A percentile compares a stretch with the other conserved stretches of the same genome.
Conservation (phyloP, 805 yeast species). For the Candida maltosa region DNA sequence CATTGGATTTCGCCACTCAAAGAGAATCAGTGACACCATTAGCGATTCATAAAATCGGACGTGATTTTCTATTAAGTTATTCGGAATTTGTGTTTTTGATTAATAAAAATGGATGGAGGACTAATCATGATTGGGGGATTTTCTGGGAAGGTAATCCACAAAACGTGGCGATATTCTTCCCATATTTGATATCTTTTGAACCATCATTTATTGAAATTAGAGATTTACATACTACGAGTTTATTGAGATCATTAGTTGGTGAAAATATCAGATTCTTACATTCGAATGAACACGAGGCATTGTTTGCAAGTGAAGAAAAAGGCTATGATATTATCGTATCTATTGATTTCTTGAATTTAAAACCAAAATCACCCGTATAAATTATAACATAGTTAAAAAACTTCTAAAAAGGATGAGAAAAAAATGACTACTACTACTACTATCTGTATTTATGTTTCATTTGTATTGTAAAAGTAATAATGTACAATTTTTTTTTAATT, state of each 20-base stretch:
- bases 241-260: slow-evolving; percentile 85
- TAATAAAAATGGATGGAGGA: slow-evolving; percentile 94
- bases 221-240: slow-evolving; percentile 81
- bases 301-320: slow-evolving; percentile 86
- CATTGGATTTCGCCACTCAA: slow-evolving; percentile 87
- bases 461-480: no score
- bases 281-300: slow-evolving; percentile 86
- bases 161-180: slow-evolving; percentile 89
- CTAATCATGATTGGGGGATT: slow-evolving; percentile 88
- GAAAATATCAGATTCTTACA: slow-evolving; percentile 88
- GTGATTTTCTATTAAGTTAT: slow-evolving; percentile 83
- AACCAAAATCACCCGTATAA: slow-evolving; percentile 30
- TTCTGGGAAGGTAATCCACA: slow-evolving; percentile 97
- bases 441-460: no score
- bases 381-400: no score
- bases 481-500: no score
- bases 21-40: slow-evolving; percentile 79
- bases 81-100: slow-evolving; percentile 93
- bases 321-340: slow-evolving; percentile 93
- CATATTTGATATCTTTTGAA: slow-evolving; percentile 89
- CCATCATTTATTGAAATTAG: slow-evolving; percentile 87
- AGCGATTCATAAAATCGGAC: slow-evolving; percentile 85
- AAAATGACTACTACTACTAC: no score
- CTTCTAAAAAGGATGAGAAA: no score
- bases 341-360: slow-evolving; percentile 77